These are phyloP conservation scores for Neurospora intermedia DNA, from an alignment of 495 filamentous ascomycete genomes.

Conservation along the genomic window DNA sequence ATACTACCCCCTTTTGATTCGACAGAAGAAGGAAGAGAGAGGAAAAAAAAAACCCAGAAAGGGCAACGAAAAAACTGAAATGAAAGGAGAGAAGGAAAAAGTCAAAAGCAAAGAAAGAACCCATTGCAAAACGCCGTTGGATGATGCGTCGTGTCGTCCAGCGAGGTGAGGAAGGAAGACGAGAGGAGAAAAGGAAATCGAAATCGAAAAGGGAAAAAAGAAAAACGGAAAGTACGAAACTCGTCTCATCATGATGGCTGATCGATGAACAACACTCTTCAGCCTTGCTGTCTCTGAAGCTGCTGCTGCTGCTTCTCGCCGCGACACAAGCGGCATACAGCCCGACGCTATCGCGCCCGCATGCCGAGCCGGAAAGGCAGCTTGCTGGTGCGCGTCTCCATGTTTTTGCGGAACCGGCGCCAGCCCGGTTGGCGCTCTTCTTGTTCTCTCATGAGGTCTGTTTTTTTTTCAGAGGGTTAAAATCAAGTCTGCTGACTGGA, in stretches of 20 bases:
- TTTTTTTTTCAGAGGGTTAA: too few relatives aligned
- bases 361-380: slow-evolving; percentile 26
- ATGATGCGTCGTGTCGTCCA: background rate
- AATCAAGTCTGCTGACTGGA: background rate
- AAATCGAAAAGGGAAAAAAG: background rate
- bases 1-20: background rate
- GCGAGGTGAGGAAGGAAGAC: background rate
- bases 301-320: background rate
- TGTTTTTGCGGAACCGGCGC: slow-evolving; percentile 30
- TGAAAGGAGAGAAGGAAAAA: background rate
- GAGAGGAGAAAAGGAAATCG: background rate
- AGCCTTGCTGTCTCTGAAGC: background rate
- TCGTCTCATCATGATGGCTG: background rate
- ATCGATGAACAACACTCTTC: background rate
- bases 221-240: background rate
- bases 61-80: background rate
- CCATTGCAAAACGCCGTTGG: background rate
- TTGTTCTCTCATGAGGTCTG: slow-evolving; percentile 36
- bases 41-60: background rate
- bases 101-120: background rate
- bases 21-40: background rate
- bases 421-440: slow-evolving; percentile 38
- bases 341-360: background rate
- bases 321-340: background rate
- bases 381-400: slow-evolving; percentile 19